A percentile compares a stretch with the other conserved stretches of the same genome.
Conservation (phyloP, 2,329 filamentous ascomycete species). For the Cladosporium sphaerospermum region DNA sequence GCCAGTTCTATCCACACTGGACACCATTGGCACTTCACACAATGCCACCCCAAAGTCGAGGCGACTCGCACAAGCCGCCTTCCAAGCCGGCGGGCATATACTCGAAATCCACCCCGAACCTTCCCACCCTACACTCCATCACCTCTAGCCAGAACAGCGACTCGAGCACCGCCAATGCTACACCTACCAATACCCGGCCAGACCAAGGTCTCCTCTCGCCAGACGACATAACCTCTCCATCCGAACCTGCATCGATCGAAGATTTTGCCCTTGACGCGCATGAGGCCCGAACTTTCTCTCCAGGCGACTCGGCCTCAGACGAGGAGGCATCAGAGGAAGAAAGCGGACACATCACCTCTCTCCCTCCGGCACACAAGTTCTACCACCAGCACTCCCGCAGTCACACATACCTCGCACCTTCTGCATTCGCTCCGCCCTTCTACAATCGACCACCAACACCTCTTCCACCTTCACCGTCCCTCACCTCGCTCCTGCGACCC, state of each 20-base stretch:
- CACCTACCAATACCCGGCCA: constrained; percentile 12
- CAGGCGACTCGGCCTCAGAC: constrained; percentile 24
- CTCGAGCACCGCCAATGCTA: constrained; percentile 13
- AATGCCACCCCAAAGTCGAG: constrained; percentile 42
- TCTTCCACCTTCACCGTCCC: constrained; percentile 81
- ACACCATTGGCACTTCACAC: not conserved
- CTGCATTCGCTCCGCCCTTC: constrained; percentile 70
- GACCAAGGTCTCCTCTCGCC: constrained; percentile 8
- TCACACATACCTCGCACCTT: constrained; percentile 38
- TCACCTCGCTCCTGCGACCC: constrained; percentile 82
- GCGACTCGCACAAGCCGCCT: constrained; percentile 22
- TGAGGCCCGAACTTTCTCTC: constrained; percentile 25
- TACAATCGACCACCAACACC: constrained; percentile 96
- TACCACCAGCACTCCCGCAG: constrained; percentile 38
- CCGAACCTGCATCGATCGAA: constrained; percentile 34
- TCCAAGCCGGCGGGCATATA: constrained; percentile 35
- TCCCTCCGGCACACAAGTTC: constrained; percentile 29
- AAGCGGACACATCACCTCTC: constrained; percentile 16
- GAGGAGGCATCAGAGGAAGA: constrained; percentile 16
- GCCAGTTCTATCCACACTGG: not conserved
- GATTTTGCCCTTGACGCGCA: constrained; percentile 30
- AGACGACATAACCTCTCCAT: constrained; percentile 30
- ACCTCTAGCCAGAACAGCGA: constrained; percentile 11
- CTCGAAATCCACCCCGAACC: constrained; percentile 43
- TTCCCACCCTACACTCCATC: constrained; percentile 37